phyloP scores from a whole-genome alignment of 1,139 yeast genomes.

The Saccharomyces uvarum region DNA sequence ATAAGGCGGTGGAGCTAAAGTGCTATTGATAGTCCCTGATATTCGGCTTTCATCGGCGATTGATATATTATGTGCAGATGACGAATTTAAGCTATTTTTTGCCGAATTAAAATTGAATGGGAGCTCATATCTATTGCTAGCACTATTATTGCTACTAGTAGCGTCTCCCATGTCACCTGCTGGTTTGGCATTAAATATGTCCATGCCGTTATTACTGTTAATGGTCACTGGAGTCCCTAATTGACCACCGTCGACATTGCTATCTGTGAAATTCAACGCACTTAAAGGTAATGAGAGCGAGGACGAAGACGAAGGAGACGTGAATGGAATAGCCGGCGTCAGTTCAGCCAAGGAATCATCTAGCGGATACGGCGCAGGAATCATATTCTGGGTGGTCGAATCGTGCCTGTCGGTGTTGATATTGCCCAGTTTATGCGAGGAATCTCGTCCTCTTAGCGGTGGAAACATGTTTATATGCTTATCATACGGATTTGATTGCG shows the following conservation, averaged over 20 bases:
- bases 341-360: background rate
- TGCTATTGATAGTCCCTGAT: conserved; percentile 3
- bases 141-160: background rate
- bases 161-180: background rate
- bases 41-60: background rate
- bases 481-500: conserved; percentile 10
- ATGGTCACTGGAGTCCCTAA: conserved; percentile 5
- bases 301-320: background rate
- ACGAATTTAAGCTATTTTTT: conserved; percentile 1
- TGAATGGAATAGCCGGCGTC: background rate
- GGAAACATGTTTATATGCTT: conserved; percentile 20
- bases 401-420: background rate
- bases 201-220: conserved; percentile 2
- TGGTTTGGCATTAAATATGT: background rate
- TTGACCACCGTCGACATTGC: conserved; percentile 1
- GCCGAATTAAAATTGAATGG: conserved; percentile 3
- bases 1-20: conserved; percentile 15
- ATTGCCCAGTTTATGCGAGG: conserved; percentile 2
- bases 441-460: conserved; percentile 5
- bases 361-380: conserved; percentile 20
- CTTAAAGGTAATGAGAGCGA: background rate
- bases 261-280: background rate
- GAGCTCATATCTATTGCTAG: background rate
- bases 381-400: conserved; percentile 2
- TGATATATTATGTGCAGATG: conserved; percentile 1